Evolutionary conservation across 345 rosid species (phyloP).

Genomic region (Triadica sebifera): DNA sequence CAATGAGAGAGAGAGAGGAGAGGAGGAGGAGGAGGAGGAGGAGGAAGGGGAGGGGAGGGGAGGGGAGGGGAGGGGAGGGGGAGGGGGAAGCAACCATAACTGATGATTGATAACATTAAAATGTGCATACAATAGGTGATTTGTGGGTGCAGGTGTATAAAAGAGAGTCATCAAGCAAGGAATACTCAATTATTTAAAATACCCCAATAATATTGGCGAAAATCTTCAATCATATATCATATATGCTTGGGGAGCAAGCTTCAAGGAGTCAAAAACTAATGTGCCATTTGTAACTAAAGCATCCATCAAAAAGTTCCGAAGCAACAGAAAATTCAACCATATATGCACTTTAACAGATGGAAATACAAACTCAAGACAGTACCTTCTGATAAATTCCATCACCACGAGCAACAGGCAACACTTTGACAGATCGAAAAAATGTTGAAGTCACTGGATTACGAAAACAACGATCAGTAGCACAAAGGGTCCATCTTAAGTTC

Average conservation of each 20-base stretch:
- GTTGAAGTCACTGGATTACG: conserved; percentile 83
- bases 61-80: too few relatives aligned
- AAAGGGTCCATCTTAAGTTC: conserved; percentile 91
- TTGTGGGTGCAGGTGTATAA: too few relatives aligned
- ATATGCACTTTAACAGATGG: background rate
- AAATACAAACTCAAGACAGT: background rate
- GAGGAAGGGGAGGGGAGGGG: too few relatives aligned
- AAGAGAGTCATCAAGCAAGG: too few relatives aligned
- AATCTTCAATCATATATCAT: background rate
- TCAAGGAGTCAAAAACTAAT: too few relatives aligned
- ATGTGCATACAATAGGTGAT: background rate
- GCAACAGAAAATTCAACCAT: background rate
- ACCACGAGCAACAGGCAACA: conserved; percentile 87
- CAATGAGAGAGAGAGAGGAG: too few relatives aligned
- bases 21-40: background rate
- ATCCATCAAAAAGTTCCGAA: background rate
- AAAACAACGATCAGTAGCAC: conserved; percentile 94
- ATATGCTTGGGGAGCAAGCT: background rate
- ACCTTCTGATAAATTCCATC: conserved; percentile 98
- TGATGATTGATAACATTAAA: background rate
- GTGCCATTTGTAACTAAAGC: background rate
- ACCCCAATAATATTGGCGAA: too few relatives aligned
- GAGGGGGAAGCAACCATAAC: too few relatives aligned
- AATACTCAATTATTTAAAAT: too few relatives aligned
- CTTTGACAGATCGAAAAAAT: conserved; percentile 84